Evolutionary conservation across 495 filamentous ascomycete genomes (phyloP).

Genomic region (Podospora appendiculata): DNA sequence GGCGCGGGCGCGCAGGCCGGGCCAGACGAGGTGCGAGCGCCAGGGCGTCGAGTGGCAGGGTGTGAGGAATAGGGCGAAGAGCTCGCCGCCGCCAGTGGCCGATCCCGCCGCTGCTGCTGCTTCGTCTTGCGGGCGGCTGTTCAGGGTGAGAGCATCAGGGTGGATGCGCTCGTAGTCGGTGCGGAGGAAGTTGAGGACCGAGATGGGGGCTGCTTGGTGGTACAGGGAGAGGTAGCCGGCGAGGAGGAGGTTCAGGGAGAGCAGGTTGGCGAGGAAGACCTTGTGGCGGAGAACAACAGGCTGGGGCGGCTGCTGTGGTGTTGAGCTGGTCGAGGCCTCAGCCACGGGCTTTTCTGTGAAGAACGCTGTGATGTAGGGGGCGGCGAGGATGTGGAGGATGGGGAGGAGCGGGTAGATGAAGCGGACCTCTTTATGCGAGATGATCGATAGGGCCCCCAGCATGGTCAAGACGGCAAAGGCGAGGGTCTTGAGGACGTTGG

Average conservation of each 20-base stretch:
- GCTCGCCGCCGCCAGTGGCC: conserved; percentile 19
- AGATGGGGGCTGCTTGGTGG: conserved; percentile 72
- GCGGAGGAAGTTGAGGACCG: conserved; percentile 67
- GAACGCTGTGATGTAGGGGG: conserved; percentile 56
- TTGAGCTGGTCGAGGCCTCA: not conserved
- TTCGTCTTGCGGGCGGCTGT: not conserved
- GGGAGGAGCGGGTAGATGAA: conserved; percentile 95
- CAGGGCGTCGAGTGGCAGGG: conserved; percentile 98
- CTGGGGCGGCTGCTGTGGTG: conserved; percentile 12
- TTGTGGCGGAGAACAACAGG: conserved; percentile 35
- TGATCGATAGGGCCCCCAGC: conserved; percentile 57
- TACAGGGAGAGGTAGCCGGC: conserved; percentile 64
- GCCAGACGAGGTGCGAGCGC: conserved; percentile 76
- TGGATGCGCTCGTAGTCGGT: conserved; percentile 53
- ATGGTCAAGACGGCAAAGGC: conserved; percentile 53
- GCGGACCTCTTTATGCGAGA: conserved; percentile 95
- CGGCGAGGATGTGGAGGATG: conserved; percentile 70
- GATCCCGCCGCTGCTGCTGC: too few species aligned
- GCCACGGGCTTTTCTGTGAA: conserved; percentile 36
- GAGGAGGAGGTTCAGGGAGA: conserved; percentile 62
- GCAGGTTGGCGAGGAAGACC: conserved; percentile 46
- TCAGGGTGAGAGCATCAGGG: conserved; percentile 22
- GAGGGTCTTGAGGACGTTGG: conserved; percentile 48
- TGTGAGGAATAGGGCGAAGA: conserved; percentile 85
- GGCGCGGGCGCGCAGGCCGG: conserved; percentile 72